Evolutionary conservation across 2,329 filamentous ascomycete genomes (phyloP).

Genomic region (Ophiobolus disseminans): DNA sequence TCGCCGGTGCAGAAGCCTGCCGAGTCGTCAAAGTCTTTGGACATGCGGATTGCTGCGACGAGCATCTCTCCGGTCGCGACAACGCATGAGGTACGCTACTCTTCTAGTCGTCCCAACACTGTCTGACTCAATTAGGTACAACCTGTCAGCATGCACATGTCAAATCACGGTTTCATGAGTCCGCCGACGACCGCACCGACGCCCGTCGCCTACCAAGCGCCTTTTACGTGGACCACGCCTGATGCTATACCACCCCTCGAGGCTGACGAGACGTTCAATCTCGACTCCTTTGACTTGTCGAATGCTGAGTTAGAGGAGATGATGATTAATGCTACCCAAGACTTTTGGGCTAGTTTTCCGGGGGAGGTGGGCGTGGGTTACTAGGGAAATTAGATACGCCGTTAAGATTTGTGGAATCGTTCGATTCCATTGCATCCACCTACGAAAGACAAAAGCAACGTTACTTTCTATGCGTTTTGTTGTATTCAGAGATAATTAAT

Average conservation of each 20-base stretch:
- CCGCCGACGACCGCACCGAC: slow-evolving; percentile 33
- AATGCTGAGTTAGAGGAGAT: slow-evolving; percentile 48
- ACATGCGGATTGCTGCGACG: slow-evolving; percentile 18
- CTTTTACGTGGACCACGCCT: slow-evolving; percentile 30
- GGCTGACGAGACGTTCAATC: slow-evolving; percentile 41
- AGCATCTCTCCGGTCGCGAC: slow-evolving; percentile 10
- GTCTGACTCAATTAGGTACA: slow-evolving; percentile 4
- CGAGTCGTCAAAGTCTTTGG: slow-evolving; percentile 26
- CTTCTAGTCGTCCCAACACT: too few relatives aligned
- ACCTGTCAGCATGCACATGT: slow-evolving; percentile 10
- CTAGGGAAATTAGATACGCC: slow-evolving; percentile 1
- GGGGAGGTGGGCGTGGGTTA: slow-evolving; percentile 48
- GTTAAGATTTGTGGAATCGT: too few relatives aligned
- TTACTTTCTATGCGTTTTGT: too few relatives aligned
- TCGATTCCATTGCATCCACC: too few relatives aligned
- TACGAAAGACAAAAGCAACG: too few relatives aligned
- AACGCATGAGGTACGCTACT: slow-evolving; percentile 3
- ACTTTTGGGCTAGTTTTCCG: slow-evolving; percentile 50
- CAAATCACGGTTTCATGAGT: slow-evolving; percentile 19
- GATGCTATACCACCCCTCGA: slow-evolving; percentile 36
- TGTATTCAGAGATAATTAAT: not conserved
- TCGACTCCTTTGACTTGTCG: slow-evolving; percentile 42
- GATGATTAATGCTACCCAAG: slow-evolving; percentile 48
- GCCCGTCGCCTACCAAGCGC: slow-evolving; percentile 29
- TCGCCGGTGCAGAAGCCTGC: slow-evolving; percentile 47